Evolutionary conservation across 106 monocot species (phyloP), one percentile per base, ranked within the genome.

Genomic region (Iris macrosiphon): DNA sequence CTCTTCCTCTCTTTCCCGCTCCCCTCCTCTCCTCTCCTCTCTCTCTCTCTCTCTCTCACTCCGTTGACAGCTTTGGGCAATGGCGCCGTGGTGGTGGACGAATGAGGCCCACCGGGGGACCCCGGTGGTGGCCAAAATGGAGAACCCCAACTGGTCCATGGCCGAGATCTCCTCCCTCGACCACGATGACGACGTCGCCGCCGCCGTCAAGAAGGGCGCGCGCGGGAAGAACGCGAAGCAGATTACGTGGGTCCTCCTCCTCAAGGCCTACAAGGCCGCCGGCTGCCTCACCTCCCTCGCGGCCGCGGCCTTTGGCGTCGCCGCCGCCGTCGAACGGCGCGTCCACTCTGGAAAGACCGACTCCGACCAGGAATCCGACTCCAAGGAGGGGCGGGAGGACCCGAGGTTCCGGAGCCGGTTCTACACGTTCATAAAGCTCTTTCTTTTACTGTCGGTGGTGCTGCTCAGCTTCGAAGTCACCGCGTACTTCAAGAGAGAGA

Each of bases 191-290:
- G 27, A 57, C 8, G 67, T 41, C 31, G 52, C 26, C 26, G 24
- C 17, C 29, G 13, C 47, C 19, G 45, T 33, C 10, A 48, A 72
- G 26, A 81, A 78, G 37, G 69, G 74, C 34, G 78, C 71, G 18
- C 63, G 79, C 28, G 77, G 77, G 21, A 84, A 81, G 59, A 94
- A 88, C 62, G 88, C 88, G 54, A 84, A 79, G 70, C 94, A 95
- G 53, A 81, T 95, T 45, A 82, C 85, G 1, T 95, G 94, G 94
- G 82, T 85, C 6, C 71, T 95, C 27, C 89, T 95, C 23, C 81
- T 95, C 13, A 76, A 76, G 43, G 88, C 89, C 21, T 85, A 94
- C 68, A 72, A 79, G 18, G 84, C 94, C 33, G 94, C 88, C 16
- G 94, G 84, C 4, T 84, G 84, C 65, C 81, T 94, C 21, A 53